These are phyloP conservation scores for Xylaria sp. DNA, from an alignment of 2,329 filamentous ascomycete genomes.

Conservation along the genomic window DNA sequence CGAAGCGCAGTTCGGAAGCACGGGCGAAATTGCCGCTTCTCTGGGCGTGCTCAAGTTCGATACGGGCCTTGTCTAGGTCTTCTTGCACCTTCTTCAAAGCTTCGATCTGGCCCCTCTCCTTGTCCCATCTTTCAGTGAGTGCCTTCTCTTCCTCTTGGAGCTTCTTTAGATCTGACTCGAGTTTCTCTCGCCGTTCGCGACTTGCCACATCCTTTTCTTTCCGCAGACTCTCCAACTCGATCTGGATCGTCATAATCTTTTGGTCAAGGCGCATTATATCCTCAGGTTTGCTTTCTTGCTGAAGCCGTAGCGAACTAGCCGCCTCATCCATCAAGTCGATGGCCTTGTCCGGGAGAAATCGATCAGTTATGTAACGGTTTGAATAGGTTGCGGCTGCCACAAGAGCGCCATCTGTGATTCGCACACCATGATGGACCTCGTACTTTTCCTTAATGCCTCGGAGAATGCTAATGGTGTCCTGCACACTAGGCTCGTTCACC, in stretches of 20 bases:
- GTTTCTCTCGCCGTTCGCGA: conserved; percentile 85
- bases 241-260: conserved; percentile 97
- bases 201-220: conserved; percentile 95
- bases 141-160: conserved; percentile 81
- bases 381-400: conserved; percentile 93
- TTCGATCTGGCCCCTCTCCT: conserved; percentile 86
- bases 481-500: conserved; percentile 90
- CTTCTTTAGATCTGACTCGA: conserved; percentile 79
- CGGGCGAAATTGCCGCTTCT: conserved; percentile 87
- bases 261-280: conserved; percentile 92
- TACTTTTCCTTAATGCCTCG: conserved; percentile 98
- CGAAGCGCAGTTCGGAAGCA: conserved; percentile 91
- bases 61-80: conserved; percentile 84
- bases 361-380: conserved; percentile 96
- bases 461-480: conserved; percentile 94
- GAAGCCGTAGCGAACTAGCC: conserved; percentile 86
- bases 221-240: conserved; percentile 91
- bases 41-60: conserved; percentile 89
- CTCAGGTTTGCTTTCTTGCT: conserved; percentile 97
- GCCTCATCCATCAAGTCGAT: conserved; percentile 98
- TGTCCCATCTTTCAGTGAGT: conserved; percentile 88
- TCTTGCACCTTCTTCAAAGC: conserved; percentile 87
- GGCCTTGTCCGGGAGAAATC: conserved; percentile 95
- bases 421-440: conserved; percentile 95
- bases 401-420: conserved; percentile 91